Conservation (phyloP, 1,139 yeast species). For the Blastobotrys indianensis region DNA sequence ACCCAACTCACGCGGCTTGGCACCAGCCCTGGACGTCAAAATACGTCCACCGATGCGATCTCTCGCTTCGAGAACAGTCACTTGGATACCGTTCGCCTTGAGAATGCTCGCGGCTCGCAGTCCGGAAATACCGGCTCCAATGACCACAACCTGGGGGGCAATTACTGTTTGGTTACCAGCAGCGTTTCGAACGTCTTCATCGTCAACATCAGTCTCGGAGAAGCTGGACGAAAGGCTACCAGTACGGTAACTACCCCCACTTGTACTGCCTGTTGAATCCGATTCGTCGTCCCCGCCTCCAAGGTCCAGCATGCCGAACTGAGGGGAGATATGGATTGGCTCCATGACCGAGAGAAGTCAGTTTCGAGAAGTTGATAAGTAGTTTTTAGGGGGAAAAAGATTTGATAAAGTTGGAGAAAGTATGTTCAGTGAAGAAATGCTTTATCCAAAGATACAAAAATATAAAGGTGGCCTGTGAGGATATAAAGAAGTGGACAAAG, state of each 20-base stretch:
- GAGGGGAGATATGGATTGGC: slow-evolving; percentile 1
- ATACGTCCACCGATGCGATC: slow-evolving; percentile 50
- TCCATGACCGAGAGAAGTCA: neutral
- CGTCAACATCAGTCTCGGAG: neutral
- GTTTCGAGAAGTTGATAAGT: no score
- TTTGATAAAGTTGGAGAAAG: neutral
- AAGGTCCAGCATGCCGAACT: slow-evolving; percentile 6
- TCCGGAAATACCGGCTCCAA: slow-evolving; percentile 82
- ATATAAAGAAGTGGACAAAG: no score
- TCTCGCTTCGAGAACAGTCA: slow-evolving; percentile 53
- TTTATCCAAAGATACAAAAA: no score
- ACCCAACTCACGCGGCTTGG: slow-evolving; percentile 41
- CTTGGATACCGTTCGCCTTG: slow-evolving; percentile 38
- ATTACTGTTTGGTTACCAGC: neutral
- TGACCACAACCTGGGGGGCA: slow-evolving; percentile 11
- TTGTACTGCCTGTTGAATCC: slow-evolving; percentile 9
- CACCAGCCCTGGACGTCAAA: slow-evolving; percentile 1
- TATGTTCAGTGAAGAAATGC: no score
- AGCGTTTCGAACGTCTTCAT: neutral
- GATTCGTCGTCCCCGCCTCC: slow-evolving; percentile 6
- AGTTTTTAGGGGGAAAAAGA: neutral
- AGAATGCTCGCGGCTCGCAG: slow-evolving; percentile 67
- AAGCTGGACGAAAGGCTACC: neutral
- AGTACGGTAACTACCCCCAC: slow-evolving; percentile 9
- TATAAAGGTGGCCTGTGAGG: no score